Conservation (phyloP, 331 rosid species). For the Cydonia oblonga region DNA sequence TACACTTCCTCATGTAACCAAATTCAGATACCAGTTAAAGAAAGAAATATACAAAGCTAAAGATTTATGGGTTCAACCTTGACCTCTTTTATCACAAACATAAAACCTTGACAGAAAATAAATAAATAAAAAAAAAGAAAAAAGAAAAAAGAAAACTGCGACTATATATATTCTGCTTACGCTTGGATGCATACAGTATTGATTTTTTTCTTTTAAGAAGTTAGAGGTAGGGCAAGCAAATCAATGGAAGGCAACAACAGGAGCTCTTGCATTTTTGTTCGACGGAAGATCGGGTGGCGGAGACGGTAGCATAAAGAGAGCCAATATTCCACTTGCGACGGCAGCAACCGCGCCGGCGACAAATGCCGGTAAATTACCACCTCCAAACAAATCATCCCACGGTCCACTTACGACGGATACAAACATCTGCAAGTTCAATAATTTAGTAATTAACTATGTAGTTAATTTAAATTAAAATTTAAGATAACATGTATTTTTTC, state of each 20-base stretch:
- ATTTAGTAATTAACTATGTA: not conserved
- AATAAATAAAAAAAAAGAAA: too few relatives aligned
- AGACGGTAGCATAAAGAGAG: conserved; percentile 55
- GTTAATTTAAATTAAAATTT: too few relatives aligned
- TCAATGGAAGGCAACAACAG: conserved; percentile 33
- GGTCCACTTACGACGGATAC: conserved; percentile 76
- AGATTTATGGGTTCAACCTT: too few relatives aligned
- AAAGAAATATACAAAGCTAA: too few relatives aligned
- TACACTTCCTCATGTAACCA: too few relatives aligned
- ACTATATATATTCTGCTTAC: too few relatives aligned
- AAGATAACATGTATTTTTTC: not conserved
- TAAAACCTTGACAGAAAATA: too few relatives aligned
- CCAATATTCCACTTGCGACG: conserved; percentile 35
- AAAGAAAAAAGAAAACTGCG: too few relatives aligned
- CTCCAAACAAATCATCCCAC: conserved; percentile 66
- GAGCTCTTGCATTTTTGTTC: conserved; percentile 7
- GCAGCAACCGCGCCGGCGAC: conserved; percentile 73
- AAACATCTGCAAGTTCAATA: conserved; percentile 33
- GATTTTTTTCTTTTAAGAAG: too few relatives aligned
- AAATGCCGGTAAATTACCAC: conserved; percentile 80
- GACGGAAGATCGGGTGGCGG: conserved; percentile 41
- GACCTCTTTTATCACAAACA: too few relatives aligned
- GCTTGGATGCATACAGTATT: too few relatives aligned
- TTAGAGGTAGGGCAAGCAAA: not conserved
- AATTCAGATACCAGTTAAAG: too few relatives aligned